These are phyloP conservation scores for Ophiostoma perfectum DNA, from an alignment of 2,329 filamentous ascomycete genomes.

Conservation along the genomic window DNA sequence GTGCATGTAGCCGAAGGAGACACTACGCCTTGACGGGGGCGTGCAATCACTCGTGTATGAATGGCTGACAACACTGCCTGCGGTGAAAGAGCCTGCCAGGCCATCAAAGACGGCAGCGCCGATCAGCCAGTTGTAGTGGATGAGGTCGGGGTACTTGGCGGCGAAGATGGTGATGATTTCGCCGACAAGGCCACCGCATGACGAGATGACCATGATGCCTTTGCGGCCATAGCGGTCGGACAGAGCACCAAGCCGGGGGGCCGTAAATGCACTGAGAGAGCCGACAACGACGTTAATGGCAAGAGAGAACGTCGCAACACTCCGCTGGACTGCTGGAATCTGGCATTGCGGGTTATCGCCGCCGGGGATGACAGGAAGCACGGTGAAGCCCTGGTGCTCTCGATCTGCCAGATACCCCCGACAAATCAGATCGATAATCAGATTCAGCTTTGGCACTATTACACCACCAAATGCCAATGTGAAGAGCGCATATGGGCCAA, in stretches of 20 bases:
- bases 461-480: slow-evolving; percentile 82
- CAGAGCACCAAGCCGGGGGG: slow-evolving; percentile 75
- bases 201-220: slow-evolving; percentile 65
- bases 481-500: slow-evolving; percentile 74
- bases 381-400: slow-evolving; percentile 53
- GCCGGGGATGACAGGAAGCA: slow-evolving; percentile 61
- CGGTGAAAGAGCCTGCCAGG: slow-evolving; percentile 80
- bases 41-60: slow-evolving; percentile 91
- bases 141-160: slow-evolving; percentile 63
- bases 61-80: slow-evolving; percentile 68
- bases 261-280: slow-evolving; percentile 70
- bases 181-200: slow-evolving; percentile 64
- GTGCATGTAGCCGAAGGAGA: slow-evolving; percentile 85
- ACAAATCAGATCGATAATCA: slow-evolving; percentile 81
- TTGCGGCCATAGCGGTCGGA: slow-evolving; percentile 85
- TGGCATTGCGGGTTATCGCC: slow-evolving; percentile 71
- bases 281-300: slow-evolving; percentile 70
- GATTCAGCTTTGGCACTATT: slow-evolving; percentile 78
- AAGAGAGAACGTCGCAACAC: slow-evolving; percentile 72
- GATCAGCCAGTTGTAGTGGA: slow-evolving; percentile 75
- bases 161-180: slow-evolving; percentile 76
- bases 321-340: slow-evolving; percentile 66
- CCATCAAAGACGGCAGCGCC: slow-evolving; percentile 75
- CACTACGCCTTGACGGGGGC: slow-evolving; percentile 68
- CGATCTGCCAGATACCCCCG: slow-evolving; percentile 70